Evolutionary conservation across 768 basidiomycete genomes (phyloP), one percentile per base, ranked within the genome.

Genomic region (Mycena floridula): DNA sequence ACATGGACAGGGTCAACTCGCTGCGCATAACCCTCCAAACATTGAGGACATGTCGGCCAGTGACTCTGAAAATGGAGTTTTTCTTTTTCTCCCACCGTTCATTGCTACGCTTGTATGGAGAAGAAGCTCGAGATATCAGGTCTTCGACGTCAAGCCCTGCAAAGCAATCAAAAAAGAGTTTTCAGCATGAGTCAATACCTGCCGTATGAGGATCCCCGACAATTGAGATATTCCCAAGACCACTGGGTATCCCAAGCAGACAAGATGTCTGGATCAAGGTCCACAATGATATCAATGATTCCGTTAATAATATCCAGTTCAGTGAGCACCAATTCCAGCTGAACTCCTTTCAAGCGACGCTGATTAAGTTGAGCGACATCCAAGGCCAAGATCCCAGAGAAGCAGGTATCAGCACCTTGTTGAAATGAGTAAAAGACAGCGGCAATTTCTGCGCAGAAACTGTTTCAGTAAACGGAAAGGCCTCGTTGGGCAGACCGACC

Each of bases 181-280:
- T 25, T 5, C 46, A 43, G 20, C 2, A 27, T 25, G n/a, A 25
- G 7, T 7, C 18, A 25, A 18, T 2, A 23, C n/a, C 32, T 43
- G 87, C 89, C 82, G 49, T 79, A 77, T 4, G 63, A 59, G 42
- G 59, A 59, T 13, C 79, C 85, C 32, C 95, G 74, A n/a, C 76
- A 76, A 40, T 72, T 67, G 1, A 96, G 65, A 61, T 91, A 98
- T 0, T 94, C 94, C 95, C 96, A 99, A 3, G 76, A 71, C 16
- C 70, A 68, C 57, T 96, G 91, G 11, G 95, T 72, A 48, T 99
- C 95, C 90, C 92, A 98, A 13, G 95, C 95, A 0, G 79, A 74
- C 7, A 98, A 56, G 30, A 97, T 83, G 59, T 99, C 96, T 0
- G 96, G 96, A 64, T 98, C 92, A 50, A 89, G 66, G 1, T 79